A percentile compares a stretch with the other conserved stretches of the same genome.
Evolutionary conservation across 1,284 basidiomycete species (phyloP).

Genomic region (Moesziomyces antarcticus): DNA sequence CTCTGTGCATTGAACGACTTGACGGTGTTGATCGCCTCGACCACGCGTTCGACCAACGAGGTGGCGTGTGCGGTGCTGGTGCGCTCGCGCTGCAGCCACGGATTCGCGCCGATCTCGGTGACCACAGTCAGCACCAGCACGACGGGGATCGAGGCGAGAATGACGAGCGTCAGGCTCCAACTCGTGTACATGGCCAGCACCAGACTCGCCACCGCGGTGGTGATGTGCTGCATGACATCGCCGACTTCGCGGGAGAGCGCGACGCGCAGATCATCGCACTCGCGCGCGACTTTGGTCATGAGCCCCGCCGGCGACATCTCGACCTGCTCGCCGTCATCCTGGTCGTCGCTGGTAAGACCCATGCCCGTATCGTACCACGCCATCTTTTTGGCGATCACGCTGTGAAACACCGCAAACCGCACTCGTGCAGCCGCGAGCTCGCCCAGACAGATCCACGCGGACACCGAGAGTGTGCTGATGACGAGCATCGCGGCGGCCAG

Average conservation of each 20-base stretch:
- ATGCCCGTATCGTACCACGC: constrained; percentile 67
- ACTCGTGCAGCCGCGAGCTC: constrained; percentile 81
- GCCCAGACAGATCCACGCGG: constrained; percentile 87
- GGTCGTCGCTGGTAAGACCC: constrained; percentile 9
- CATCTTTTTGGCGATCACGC: constrained; percentile 80
- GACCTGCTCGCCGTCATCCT: constrained; percentile 48
- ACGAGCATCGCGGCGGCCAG: constrained; percentile 78
- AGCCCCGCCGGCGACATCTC: constrained; percentile 79
- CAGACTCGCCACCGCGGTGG: constrained; percentile 82
- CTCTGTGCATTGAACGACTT: constrained; percentile 91
- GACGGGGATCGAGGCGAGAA: constrained; percentile 88
- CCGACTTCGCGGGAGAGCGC: constrained; percentile 84
- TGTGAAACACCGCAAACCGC: constrained; percentile 77
- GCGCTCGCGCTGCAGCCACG: constrained; percentile 78
- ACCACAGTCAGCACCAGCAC: constrained; percentile 78
- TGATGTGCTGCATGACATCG: constrained; percentile 80
- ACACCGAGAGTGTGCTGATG: constrained; percentile 79
- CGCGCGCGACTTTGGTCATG: constrained; percentile 92
- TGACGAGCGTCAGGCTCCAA: constrained; percentile 87
- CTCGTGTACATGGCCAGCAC: constrained; percentile 83
- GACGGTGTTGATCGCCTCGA: constrained; percentile 85
- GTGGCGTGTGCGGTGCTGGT: constrained; percentile 77
- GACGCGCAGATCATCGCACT: constrained; percentile 91
- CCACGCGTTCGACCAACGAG: constrained; percentile 81
- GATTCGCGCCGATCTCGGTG: constrained; percentile 74